These are phyloP conservation scores for Malassezia slooffiae DNA, from an alignment of 1,284 basidiomycete species.

Conservation along the genomic window DNA sequence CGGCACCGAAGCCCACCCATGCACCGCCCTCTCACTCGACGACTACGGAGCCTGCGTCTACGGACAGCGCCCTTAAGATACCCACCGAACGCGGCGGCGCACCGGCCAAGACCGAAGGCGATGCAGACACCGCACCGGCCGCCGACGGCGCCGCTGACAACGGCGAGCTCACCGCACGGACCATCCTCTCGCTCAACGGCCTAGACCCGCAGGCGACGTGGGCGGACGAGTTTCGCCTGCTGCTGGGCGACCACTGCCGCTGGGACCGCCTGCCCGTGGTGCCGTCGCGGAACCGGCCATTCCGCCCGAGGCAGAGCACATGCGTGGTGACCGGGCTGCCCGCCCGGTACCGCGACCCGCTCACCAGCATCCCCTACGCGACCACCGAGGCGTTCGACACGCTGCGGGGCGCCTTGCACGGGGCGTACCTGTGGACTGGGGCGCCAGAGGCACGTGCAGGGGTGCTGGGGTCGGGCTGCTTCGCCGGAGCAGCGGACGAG, in stretches of 20 bases:
- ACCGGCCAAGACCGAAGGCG: neutral
- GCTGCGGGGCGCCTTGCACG: slow-evolving; percentile 55
- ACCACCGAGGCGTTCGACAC: slow-evolving; percentile 57
- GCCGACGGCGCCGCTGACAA: neutral
- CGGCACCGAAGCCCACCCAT: too few species aligned
- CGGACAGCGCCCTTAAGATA: neutral
- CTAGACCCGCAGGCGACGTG: slow-evolving; percentile 47
- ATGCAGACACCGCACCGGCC: too few species aligned
- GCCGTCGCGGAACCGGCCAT: slow-evolving; percentile 47
- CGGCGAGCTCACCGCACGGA: slow-evolving; percentile 21
- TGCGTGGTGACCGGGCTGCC: slow-evolving; percentile 51
- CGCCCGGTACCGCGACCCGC: slow-evolving; percentile 60
- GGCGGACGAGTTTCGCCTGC: slow-evolving; percentile 61
- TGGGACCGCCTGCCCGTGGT: slow-evolving; percentile 49
- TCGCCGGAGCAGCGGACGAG: slow-evolving; percentile 16
- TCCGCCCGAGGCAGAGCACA: slow-evolving; percentile 43
- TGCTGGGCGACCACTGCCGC: slow-evolving; percentile 58
- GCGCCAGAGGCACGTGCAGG: slow-evolving; percentile 14
- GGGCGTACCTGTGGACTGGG: slow-evolving; percentile 44
- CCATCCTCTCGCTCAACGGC: slow-evolving; percentile 25
- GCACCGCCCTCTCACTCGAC: too few species aligned
- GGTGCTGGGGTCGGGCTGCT: slow-evolving; percentile 22
- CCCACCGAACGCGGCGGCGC: neutral
- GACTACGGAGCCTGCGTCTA: neutral
- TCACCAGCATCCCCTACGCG: slow-evolving; percentile 65